Evolutionary conservation across 2,329 filamentous ascomycete species (phyloP).

Genomic region (Phoma herbarum): DNA sequence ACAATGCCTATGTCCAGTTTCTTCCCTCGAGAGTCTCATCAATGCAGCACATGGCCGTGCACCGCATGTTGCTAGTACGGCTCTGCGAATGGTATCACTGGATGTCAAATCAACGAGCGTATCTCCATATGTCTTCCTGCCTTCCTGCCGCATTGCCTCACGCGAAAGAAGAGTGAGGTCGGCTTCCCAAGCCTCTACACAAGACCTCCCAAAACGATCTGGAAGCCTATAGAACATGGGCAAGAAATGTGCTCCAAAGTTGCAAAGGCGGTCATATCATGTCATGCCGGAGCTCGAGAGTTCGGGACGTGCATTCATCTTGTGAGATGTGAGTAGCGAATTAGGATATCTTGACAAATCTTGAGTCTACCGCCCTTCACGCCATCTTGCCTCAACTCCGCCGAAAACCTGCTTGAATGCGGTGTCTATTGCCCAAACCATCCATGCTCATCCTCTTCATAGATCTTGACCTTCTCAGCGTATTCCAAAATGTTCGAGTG

Average conservation of each 20-base stretch:
- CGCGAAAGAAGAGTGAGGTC: not conserved
- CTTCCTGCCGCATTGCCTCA: too few relatives aligned
- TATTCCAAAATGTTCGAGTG: conserved; percentile 85
- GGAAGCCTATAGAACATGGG: not conserved
- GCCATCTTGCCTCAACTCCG: conserved; percentile 14
- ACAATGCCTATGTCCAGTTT: not conserved
- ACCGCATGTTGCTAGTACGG: not conserved
- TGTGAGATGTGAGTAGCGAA: not conserved
- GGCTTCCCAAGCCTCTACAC: not conserved
- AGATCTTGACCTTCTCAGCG: conserved; percentile 82
- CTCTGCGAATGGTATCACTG: not conserved
- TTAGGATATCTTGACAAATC: conserved; percentile 7
- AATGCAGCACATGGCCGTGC: not conserved
- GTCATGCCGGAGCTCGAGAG: not conserved
- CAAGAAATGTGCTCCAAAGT: not conserved
- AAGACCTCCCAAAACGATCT: not conserved
- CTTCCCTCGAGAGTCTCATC: not conserved
- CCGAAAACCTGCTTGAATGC: not conserved
- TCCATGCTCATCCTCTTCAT: conserved; percentile 59
- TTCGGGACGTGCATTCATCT: not conserved
- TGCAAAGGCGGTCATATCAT: not conserved
- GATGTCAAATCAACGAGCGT: not conserved
- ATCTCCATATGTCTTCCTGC: too few relatives aligned
- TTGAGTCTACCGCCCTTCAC: conserved; percentile 3
- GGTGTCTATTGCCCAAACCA: conserved; percentile 8